Percentiles rank a stretch among this genome's conserved stretches.
These are phyloP conservation scores for Kodamaea ohmeri DNA, from an alignment of 1,139 yeast species.

Conservation along the genomic window DNA sequence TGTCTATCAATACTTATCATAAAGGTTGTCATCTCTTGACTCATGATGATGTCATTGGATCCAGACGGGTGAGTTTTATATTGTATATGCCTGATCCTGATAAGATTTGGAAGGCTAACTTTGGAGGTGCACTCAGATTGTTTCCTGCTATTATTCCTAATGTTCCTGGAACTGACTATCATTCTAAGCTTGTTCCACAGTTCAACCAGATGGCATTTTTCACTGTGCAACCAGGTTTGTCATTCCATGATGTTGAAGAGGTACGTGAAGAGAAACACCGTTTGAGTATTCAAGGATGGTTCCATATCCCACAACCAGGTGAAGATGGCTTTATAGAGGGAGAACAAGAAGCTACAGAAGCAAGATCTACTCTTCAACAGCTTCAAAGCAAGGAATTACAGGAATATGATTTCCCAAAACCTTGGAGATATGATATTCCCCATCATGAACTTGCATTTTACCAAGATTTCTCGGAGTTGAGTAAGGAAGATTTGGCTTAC, in stretches of 20 bases:
- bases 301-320: slow-evolving; percentile 92
- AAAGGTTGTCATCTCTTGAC: slow-evolving; percentile 92
- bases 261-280: slow-evolving; percentile 88
- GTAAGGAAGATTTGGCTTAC: slow-evolving; percentile 42
- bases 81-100: slow-evolving; percentile 92
- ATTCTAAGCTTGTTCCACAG: slow-evolving; percentile 75
- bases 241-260: slow-evolving; percentile 98
- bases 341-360: slow-evolving; percentile 74
- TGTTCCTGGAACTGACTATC: slow-evolving; percentile 79
- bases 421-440: slow-evolving; percentile 35
- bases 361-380: slow-evolving; percentile 76
- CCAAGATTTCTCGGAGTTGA: slow-evolving; percentile 18
- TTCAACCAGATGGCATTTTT: slow-evolving; percentile 96
- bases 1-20: slow-evolving; percentile 87
- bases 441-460: slow-evolving; percentile 26
- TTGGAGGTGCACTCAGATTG: slow-evolving; percentile 89
- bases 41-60: slow-evolving; percentile 97
- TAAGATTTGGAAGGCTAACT: slow-evolving; percentile 76
- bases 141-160: slow-evolving; percentile 87
- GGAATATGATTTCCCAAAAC: slow-evolving; percentile 80
- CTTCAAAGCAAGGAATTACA: slow-evolving; percentile 72
- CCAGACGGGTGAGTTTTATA: slow-evolving; percentile 89
- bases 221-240: slow-evolving; percentile 91
- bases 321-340: slow-evolving; percentile 82
- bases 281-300: slow-evolving; percentile 96